phyloP scores from a whole-genome alignment of 1,284 basidiomycete species.

The Irpex sp. region DNA sequence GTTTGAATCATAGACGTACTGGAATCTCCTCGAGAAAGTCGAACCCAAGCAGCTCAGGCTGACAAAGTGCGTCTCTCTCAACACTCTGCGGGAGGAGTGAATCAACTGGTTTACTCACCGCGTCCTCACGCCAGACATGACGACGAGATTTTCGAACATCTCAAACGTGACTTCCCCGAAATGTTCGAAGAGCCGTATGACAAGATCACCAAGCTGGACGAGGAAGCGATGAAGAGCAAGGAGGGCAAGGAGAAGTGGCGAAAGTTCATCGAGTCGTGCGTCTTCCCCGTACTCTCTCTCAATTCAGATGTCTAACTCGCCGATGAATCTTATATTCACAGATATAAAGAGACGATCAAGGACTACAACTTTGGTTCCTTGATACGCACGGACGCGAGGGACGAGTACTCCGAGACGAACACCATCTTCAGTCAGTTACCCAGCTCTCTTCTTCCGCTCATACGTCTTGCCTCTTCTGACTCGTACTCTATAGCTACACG shows the following conservation, averaged over 20 bases:
- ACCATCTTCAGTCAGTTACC: conserved; percentile 82
- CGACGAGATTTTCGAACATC: conserved; percentile 87
- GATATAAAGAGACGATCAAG: conserved; percentile 84
- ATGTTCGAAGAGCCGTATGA: conserved; percentile 61
- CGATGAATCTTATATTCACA: conserved; percentile 24
- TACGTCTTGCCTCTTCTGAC: neutral
- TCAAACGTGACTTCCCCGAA: conserved; percentile 82
- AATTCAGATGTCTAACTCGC: neutral
- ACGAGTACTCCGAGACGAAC: conserved; percentile 91
- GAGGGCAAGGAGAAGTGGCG: conserved; percentile 94
- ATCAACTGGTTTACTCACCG: no score
- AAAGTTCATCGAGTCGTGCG: conserved; percentile 83
- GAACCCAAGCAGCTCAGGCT: conserved; percentile 74
- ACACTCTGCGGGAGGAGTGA: no score
- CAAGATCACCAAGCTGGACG: conserved; percentile 76
- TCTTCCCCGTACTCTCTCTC: neutral
- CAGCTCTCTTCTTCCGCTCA: neutral
- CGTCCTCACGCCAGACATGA: conserved; percentile 57
- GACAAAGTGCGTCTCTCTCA: conserved; percentile 57
- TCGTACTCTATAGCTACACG: conserved; percentile 51
- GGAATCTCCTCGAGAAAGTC: conserved; percentile 89
- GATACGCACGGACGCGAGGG: conserved; percentile 77
- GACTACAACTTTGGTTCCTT: conserved; percentile 98
- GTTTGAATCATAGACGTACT: conserved; percentile 71
- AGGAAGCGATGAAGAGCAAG: conserved; percentile 92